A percentile compares a stretch with the other conserved stretches of the same genome.
These are phyloP conservation scores for Chrysanthemum seticuspe DNA, from an alignment of 129 eudicot genomes.

Conservation along the genomic window DNA sequence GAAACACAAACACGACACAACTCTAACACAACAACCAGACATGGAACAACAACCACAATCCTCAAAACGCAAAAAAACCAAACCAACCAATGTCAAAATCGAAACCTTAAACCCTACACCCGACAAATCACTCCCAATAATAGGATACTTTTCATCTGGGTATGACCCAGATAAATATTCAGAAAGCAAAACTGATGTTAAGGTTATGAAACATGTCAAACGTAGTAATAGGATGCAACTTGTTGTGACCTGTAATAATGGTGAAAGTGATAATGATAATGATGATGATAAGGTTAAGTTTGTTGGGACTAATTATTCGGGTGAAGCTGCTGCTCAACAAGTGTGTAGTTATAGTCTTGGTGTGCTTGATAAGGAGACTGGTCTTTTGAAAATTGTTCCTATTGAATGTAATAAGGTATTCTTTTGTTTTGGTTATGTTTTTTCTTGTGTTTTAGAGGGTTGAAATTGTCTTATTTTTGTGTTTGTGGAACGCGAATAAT, in stretches of 20 bases:
- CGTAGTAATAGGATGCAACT: slow-evolving; percentile 50
- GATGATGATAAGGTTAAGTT: slow-evolving; percentile 51
- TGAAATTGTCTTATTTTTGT: too few species aligned
- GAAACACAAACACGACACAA: background rate
- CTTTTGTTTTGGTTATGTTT: background rate
- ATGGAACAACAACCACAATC: slow-evolving; percentile 1
- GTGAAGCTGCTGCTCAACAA: slow-evolving; percentile 73
- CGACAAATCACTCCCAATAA: slow-evolving; percentile 54
- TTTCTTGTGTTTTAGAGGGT: background rate
- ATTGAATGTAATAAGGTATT: slow-evolving; percentile 76
- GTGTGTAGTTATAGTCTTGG: slow-evolving; percentile 72
- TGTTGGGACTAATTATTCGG: slow-evolving; percentile 72
- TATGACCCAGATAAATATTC: slow-evolving; percentile 45
- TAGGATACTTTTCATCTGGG: slow-evolving; percentile 75
- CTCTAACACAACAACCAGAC: background rate
- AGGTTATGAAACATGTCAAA: slow-evolving; percentile 44
- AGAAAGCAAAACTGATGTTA: slow-evolving; percentile 9
- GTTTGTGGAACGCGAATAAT: too few species aligned
- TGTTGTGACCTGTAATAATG: slow-evolving; percentile 44
- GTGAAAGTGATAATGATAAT: background rate
- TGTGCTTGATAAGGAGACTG: slow-evolving; percentile 59
- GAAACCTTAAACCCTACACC: slow-evolving; percentile 33
- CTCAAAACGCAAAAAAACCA: slow-evolving; percentile 15
- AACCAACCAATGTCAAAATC: slow-evolving; percentile 38
- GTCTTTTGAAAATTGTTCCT: slow-evolving; percentile 63